Evolutionary conservation across 805 yeast genomes (phyloP), one percentile per base, ranked within the genome.

Genomic region (Candida saitoana): DNA sequence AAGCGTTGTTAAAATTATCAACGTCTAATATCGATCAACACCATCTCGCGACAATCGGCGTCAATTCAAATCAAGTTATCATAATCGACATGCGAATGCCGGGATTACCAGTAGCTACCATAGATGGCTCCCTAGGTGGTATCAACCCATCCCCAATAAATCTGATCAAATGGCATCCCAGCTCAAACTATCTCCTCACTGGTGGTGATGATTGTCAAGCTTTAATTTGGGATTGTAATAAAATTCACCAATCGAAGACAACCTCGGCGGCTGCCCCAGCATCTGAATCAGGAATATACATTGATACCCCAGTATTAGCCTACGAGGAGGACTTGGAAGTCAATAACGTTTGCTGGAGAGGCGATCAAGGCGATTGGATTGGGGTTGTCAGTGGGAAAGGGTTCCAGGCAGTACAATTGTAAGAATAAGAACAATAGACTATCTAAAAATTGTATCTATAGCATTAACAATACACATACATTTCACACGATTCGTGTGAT

Each of bases 31-130:
- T 77, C 29, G 96, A 93, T 59, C 80, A 85, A 34, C 87, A 91
- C 60, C 77, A 87, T 36, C 67, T 93, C 45, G 96, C 96, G 1
- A 81, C 96, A 0, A 72, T 90, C 45, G 90, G 87, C 4, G 79
- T 80, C 33, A 79, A 83, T 54, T 80, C 87, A 18, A 76, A 76
- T 50, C 70, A 73, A 40, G 77, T 89, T 3, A 68, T 80, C 18
- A 70, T 91, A 9, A 70, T 93, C 42, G 99, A 91, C 60, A 77
- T 90, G 69, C 73, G 99, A 46, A 80, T 82, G 58, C 96, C 97
- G 0, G 96, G 96, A 3, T 59, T 80, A 2, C 96, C 98, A 0
- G 72, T 84, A 1, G 62, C 76, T n/a, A 74, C 77, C 0, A 68
- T 91, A 33, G 79, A 80, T 27, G 90, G 84, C 12, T 66, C 69